A percentile compares a stretch with the other conserved stretches of the same genome.
Evolutionary conservation across 1,139 yeast species (phyloP).

Genomic region (Geotrichum reessii): DNA sequence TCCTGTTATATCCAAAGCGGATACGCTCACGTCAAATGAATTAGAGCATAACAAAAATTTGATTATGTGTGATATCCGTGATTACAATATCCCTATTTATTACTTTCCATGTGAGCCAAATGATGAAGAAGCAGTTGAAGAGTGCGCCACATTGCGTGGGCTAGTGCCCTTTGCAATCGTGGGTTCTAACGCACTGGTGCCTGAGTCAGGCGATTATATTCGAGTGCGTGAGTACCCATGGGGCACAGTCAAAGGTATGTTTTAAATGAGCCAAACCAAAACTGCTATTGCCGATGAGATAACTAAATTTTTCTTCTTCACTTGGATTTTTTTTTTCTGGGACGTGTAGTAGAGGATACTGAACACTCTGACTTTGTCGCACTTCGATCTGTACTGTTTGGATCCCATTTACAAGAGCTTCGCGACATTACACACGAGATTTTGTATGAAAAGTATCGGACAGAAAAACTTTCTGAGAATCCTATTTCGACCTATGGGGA

Average conservation of each 20-base stretch:
- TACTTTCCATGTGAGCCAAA: constrained; percentile 65
- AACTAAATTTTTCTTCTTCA: background rate
- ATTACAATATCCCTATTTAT: constrained; percentile 75
- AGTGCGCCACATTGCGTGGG: constrained; percentile 67
- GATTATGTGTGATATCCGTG: constrained; percentile 66
- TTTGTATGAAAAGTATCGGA: constrained; percentile 86
- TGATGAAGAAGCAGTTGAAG: constrained; percentile 67
- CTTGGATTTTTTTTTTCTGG: background rate
- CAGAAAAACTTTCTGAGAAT: constrained; percentile 62
- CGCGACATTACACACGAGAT: constrained; percentile 91
- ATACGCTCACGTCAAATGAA: constrained; percentile 75
- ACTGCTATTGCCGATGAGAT: background rate
- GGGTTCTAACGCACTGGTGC: constrained; percentile 43
- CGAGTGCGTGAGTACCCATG: constrained; percentile 90
- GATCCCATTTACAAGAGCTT: constrained; percentile 89
- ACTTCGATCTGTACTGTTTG: constrained; percentile 74
- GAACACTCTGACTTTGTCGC: constrained; percentile 78
- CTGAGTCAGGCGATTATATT: constrained; percentile 33
- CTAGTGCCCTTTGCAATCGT: constrained; percentile 85
- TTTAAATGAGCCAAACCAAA: background rate
- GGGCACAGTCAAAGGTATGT: constrained; percentile 62
- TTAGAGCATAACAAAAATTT: constrained; percentile 58
- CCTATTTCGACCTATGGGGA: constrained; percentile 18
- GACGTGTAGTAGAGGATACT: constrained; percentile 62
- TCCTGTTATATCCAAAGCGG: constrained; percentile 85